Base-by-base conservation (phyloP, 345 rosid genomes). In the Salix koriyanagi region DNA sequence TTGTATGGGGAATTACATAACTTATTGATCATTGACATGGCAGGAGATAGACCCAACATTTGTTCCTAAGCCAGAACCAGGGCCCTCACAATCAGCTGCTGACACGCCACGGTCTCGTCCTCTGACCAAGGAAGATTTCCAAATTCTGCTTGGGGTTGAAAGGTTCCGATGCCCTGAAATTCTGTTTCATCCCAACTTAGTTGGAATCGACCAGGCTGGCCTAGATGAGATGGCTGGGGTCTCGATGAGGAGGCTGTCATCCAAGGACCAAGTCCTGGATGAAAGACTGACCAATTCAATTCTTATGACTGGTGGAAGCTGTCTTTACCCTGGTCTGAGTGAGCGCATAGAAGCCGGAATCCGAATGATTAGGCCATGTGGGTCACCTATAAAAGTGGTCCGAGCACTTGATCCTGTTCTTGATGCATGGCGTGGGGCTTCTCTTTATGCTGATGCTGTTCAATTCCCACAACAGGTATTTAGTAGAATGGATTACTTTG, bases 351-450 rank as follows among this genome's bases (percentile, higher is more conserved):
- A 91, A 78, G 86, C 89, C 2, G 93, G 98, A 74, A 87, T 93
- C 34, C 82, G 90, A 73, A 93, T 91, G 99, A 86, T 93, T 64
- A 85, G 93, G 74, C 99, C 99, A 3, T 87, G 90, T 46, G 98
- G 98, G 28, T 69, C 92, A 0, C 88, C 88, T 37, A 95, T 95
- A 66, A 80, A 79, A 52, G 89, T 93, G 18, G 85, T 88, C 70
- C 81, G 86, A 84, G 97, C 97, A 69, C 77, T 86, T 66, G 90
- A 95, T 80, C 97, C 98, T 0, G 87, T 92, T 71, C 91, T 91
- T 41, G 99, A 96, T 77, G 99, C 98, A 1, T 93, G 99, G 98
- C 93, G 96, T 12, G 99, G 99, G 28, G 99, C 99, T n/a, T 84
- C 97, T 75, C 64, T 72, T 1, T 90, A 86, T 78, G 98, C 99